phyloP scores from a whole-genome alignment of 73 alveolate genomes.

The Tetrahymena thermophila region DNA sequence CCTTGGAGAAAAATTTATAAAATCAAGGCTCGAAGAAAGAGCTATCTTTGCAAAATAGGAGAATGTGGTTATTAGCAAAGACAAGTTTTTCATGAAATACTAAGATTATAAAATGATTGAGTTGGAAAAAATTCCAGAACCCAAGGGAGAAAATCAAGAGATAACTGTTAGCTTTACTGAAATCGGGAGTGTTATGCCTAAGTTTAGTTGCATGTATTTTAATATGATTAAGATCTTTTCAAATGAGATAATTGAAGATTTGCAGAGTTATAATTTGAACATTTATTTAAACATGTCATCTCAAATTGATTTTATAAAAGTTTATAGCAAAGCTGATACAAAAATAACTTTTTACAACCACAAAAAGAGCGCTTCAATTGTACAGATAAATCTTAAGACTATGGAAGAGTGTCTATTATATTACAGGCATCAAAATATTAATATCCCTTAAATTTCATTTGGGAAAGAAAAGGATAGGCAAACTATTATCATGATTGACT shows the following conservation, averaged over 20 bases:
- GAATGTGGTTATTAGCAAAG: background rate
- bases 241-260: background rate
- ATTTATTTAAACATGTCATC: background rate
- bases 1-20: background rate
- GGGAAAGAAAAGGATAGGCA: background rate
- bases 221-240: background rate
- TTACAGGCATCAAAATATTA: background rate
- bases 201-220: background rate
- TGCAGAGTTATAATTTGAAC: background rate
- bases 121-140: background rate
- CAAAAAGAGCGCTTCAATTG: background rate
- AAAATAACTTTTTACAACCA: background rate
- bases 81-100: background rate
- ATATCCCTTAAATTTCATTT: background rate
- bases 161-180: background rate
- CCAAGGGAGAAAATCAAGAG: background rate
- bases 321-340: background rate
- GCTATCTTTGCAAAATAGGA: background rate
- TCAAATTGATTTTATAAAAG: background rate
- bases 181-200: background rate
- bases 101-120: background rate
- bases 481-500: background rate
- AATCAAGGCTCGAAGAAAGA: background rate
- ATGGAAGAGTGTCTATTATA: background rate
- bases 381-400: background rate